A percentile compares a stretch with the other conserved stretches of the same genome.
Conservation (phyloP, 1,284 basidiomycete species). For the Thelephora terrestris region DNA sequence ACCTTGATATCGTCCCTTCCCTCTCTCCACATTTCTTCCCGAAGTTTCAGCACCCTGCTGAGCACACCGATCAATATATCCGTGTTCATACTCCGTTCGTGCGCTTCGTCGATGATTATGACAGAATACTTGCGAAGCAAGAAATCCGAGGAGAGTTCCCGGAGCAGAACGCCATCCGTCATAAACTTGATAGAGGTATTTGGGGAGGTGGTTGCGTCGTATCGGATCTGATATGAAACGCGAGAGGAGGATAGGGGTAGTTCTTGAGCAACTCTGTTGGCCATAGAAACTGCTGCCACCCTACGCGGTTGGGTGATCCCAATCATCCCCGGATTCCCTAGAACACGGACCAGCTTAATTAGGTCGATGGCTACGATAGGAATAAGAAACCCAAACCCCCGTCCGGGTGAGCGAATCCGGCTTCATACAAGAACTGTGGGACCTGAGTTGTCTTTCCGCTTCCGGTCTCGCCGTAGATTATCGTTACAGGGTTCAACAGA, state of each 20-base stretch:
- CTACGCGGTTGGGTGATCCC: constrained; percentile 96
- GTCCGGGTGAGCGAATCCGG: constrained; percentile 81
- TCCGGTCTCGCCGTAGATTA: constrained; percentile 83
- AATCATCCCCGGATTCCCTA: constrained; percentile 96
- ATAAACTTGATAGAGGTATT: constrained; percentile 97
- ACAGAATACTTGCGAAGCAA: constrained; percentile 86
- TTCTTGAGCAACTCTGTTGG: constrained; percentile 84
- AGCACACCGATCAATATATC: constrained; percentile 96
- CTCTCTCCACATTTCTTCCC: constrained; percentile 83
- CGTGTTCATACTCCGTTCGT: constrained; percentile 97
- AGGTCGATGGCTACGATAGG: not conserved
- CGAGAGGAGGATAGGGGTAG: constrained; percentile 69
- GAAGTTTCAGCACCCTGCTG: constrained; percentile 81
- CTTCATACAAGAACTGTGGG: constrained; percentile 89
- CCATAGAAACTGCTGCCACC: constrained; percentile 96
- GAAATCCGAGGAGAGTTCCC: constrained; percentile 90
- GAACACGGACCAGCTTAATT: not conserved
- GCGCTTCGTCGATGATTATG: constrained; percentile 95
- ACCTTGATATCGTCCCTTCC: constrained; percentile 60
- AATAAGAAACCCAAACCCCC: constrained; percentile 43
- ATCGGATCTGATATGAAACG: constrained; percentile 96
- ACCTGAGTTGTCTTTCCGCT: constrained; percentile 99
- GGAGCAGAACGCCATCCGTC: constrained; percentile 96
- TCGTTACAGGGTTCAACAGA: constrained; percentile 69
- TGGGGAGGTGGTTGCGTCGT: constrained; percentile 87